Conservation (phyloP, 1,284 basidiomycete species). For the Irpex rosettiformis region DNA sequence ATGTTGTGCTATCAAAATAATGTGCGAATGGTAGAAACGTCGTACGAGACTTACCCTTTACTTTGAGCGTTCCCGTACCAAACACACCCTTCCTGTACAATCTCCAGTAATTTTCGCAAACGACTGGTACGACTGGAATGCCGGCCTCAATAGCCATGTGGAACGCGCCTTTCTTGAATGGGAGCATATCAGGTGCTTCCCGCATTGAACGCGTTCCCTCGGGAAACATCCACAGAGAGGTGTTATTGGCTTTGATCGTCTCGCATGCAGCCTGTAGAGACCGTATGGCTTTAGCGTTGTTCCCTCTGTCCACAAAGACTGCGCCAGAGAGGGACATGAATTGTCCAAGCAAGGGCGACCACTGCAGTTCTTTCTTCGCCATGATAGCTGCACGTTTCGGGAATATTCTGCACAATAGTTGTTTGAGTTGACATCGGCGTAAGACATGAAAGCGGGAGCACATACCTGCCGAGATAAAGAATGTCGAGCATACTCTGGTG, state of each 20-base stretch:
- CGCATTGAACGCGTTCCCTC: slow-evolving; percentile 82
- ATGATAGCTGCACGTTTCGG: slow-evolving; percentile 85
- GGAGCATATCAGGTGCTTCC: slow-evolving; percentile 67
- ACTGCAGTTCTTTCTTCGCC: slow-evolving; percentile 91
- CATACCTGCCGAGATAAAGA: slow-evolving; percentile 78
- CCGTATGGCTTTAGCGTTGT: slow-evolving; percentile 71
- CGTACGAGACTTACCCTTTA: slow-evolving; percentile 63
- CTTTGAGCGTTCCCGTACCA: slow-evolving; percentile 72
- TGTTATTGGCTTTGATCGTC: slow-evolving; percentile 72
- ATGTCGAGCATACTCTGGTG: slow-evolving; percentile 95
- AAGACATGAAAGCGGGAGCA: slow-evolving; percentile 2
- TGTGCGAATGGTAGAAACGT: not conserved
- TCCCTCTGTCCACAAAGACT: slow-evolving; percentile 91
- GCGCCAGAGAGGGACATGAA: slow-evolving; percentile 92
- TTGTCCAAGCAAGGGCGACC: slow-evolving; percentile 83
- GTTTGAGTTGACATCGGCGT: not conserved
- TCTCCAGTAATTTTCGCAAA: slow-evolving; percentile 92
- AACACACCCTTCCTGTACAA: slow-evolving; percentile 81
- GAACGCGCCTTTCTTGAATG: slow-evolving; percentile 99
- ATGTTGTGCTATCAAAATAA: not conserved
- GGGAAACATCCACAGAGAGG: slow-evolving; percentile 89
- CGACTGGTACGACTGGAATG: slow-evolving; percentile 87
- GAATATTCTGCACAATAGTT: slow-evolving; percentile 61
- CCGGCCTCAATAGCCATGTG: slow-evolving; percentile 90
- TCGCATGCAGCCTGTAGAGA: slow-evolving; percentile 80